phyloP scores from a whole-genome alignment of 805 yeast genomes.

The Myxozyma sirexii region DNA sequence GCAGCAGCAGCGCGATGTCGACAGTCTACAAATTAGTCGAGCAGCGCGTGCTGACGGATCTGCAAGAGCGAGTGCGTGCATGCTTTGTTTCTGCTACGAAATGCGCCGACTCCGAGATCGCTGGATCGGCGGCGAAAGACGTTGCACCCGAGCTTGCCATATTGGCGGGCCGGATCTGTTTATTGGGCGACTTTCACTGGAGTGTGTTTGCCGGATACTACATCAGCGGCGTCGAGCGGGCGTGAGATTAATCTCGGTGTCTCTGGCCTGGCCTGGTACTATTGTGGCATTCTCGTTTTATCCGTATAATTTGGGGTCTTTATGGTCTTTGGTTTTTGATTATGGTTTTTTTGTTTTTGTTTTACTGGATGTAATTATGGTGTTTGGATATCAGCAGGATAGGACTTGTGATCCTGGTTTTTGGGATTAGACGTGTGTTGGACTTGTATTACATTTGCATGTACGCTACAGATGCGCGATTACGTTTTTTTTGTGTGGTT shows the following conservation, averaged over 20 bases:
- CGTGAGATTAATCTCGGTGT: too few species aligned
- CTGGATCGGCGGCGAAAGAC: conserved; percentile 15
- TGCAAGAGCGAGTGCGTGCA: conserved; percentile 20
- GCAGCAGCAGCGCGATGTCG: not conserved
- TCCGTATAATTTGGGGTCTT: not conserved
- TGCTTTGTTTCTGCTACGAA: conserved; percentile 3
- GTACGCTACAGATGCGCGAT: too few species aligned
- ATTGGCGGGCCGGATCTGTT: conserved; percentile 25
- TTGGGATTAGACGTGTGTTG: not conserved
- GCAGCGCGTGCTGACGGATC: conserved; percentile 22
- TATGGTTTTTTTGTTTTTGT: not conserved
- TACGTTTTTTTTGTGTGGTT: not conserved
- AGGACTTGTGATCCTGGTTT: not conserved
- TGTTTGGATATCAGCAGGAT: too few species aligned
- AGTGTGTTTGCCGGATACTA: conserved; percentile 30
- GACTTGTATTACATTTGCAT: too few species aligned
- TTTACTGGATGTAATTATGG: too few species aligned
- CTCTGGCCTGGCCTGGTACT: too few species aligned
- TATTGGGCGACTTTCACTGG: conserved; percentile 33
- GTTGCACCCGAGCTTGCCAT: conserved; percentile 27
- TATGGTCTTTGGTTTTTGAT: not conserved
- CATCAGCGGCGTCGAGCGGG: conserved; percentile 6
- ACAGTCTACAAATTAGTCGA: conserved; percentile 26
- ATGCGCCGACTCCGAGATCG: not conserved
- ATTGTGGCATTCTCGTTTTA: too few species aligned